Evolutionary conservation across 2,329 filamentous ascomycete genomes (phyloP), one percentile per base, ranked within the genome.

Genomic region (Alternaria ventricosa): DNA sequence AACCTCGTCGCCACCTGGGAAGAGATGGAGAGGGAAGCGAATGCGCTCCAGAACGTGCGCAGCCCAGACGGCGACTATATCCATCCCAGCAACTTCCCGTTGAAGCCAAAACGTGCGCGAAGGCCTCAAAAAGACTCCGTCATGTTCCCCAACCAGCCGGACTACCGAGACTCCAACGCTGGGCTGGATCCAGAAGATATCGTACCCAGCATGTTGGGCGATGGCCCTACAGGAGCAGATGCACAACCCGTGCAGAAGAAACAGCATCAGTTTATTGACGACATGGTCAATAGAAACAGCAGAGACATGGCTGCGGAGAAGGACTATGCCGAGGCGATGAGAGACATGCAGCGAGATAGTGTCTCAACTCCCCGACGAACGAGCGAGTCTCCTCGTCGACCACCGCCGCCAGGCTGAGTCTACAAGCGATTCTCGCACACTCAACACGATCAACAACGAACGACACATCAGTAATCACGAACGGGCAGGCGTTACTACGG

Each of bases 1-100:
- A 69, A 71, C 44, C 66, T 79, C 8, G 73, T 78, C 18, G 68
- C 73, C 9, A 75, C 73, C 1, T 79, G 77, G 78, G 77, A 78
- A 69, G 71, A 76, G 53, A 70, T 75, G 65, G 77, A 75, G 51
- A 60, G 73, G 13, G 76, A 77, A 59, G 70, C 75, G 8, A 69
- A 69, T n/a, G 55, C 64, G n/a, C 65, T 72, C 3, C 66, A 71
- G 27, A 65, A 72, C 5, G 66, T 73, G 12, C 63, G 64, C 60
- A 77, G 73, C 55, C 76, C 76, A 0, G 75, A 79, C 27, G 74
- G 75, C 49, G 75, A 77, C 28, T 73, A 74, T 45, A 70, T 77
- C 5, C 69, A 76, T 18, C 12, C 71, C 13, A 75, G 66, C 68
- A 73, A 76, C 56, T 77, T 74, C 25, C 73, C 74, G 3, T 69